Conservation (phyloP, 2,329 filamentous ascomycete species). For the Venturia oleaginea region DNA sequence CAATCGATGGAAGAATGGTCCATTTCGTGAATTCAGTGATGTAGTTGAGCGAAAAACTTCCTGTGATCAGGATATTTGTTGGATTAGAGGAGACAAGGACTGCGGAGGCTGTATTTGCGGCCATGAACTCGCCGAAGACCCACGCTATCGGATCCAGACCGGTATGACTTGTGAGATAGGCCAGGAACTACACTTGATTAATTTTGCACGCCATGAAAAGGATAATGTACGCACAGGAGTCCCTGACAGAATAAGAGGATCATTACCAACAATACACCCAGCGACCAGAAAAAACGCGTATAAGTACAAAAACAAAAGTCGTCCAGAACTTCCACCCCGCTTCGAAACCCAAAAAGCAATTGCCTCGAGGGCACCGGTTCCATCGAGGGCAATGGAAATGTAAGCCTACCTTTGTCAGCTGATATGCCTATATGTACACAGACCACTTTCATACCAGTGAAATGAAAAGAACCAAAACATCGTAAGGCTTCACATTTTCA, state of each 20-base stretch:
- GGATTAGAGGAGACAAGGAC: slow-evolving; percentile 1
- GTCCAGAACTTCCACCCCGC: neutral
- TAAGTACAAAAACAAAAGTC: neutral
- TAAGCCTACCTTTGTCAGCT: neutral
- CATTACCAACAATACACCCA: neutral
- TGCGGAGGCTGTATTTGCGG: neutral
- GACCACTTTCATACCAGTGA: neutral
- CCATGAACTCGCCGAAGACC: slow-evolving; percentile 5
- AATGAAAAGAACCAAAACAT: slow-evolving; percentile 8
- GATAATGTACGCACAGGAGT: neutral
- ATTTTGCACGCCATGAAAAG: neutral
- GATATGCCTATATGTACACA: neutral
- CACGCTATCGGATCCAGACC: neutral
- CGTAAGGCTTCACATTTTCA: slow-evolving; percentile 5
- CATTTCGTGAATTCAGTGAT: slow-evolving; percentile 1
- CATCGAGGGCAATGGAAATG: neutral
- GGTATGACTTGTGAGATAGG: slow-evolving; percentile 1
- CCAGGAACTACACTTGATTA: neutral
- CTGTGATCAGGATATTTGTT: neutral
- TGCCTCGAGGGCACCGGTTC: neutral
- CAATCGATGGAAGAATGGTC: slow-evolving; percentile 1
- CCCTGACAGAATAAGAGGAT: neutral
- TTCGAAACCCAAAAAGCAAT: slow-evolving; percentile 6
- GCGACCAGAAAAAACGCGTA: slow-evolving; percentile 1
- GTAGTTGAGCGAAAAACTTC: slow-evolving; percentile 1